These are phyloP conservation scores for Solanum stenotomum DNA, from an alignment of 257 asterid species.

Conservation along the genomic window DNA sequence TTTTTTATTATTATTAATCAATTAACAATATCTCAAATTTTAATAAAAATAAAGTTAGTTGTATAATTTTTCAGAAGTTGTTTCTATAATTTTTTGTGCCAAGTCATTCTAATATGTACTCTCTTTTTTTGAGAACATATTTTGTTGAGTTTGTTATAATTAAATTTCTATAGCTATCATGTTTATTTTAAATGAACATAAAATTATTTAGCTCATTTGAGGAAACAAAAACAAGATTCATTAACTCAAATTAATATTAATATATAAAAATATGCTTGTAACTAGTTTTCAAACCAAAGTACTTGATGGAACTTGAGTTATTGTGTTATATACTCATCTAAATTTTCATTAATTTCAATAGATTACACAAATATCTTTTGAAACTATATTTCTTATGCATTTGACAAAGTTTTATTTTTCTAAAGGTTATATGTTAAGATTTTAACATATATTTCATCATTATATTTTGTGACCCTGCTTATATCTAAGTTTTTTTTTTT, in stretches of 20 bases:
- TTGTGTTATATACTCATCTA: neutral
- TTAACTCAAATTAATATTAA: neutral
- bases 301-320: neutral
- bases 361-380: neutral
- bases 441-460: too few species aligned
- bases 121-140: neutral
- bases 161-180: neutral
- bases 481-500: neutral
- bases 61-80: neutral
- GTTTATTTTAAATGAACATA: neutral
- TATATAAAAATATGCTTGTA: neutral
- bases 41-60: neutral
- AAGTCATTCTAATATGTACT: neutral
- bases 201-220: neutral
- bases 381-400: neutral
- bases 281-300: neutral
- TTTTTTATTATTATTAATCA: neutral
- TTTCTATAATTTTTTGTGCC: neutral
- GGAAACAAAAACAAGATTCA: neutral
- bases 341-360: neutral
- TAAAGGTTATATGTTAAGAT: neutral
- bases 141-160: neutral
- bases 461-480: too few species aligned
- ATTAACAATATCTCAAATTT: neutral
- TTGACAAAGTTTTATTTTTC: neutral